Evolutionary conservation across 495 filamentous ascomycete species (phyloP), one percentile per base, ranked within the genome.

Genomic region (Penicillium psychrofluorescens): DNA sequence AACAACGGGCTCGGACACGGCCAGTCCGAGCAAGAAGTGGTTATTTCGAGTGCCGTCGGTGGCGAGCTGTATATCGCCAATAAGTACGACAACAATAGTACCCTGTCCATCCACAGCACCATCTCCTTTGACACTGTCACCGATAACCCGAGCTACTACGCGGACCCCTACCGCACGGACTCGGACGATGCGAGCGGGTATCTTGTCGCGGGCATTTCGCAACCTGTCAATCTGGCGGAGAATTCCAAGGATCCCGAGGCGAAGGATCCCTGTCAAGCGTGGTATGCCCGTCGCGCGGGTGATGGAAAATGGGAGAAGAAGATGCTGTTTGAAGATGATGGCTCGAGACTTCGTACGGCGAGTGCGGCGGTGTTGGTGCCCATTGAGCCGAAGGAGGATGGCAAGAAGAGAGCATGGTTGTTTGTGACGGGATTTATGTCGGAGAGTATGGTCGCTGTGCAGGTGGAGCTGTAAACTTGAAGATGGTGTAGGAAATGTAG

Each of bases 1-100:
- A 68, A 66, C 43, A 83, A 84, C 43, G 80, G 80, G 12, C 54
- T 84, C 1, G 75, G 71, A 0, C 78, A 76, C 45, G 79, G 76
- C 4, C 55, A 55, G 7, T 53, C 65, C 0, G 43, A 61, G 6
- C 49, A 63, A 2, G 75, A 83, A 38, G 49, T 84, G 0, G 49
- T 81, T 8, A 62, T 81, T 34, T 47, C 56, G 6, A 66, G 67
- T 46, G 64, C 67, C 29, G 49, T 63, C 10, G 61, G 57, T 0
- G 67, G 67, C 0, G 50, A 64, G 16, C 39, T 71, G 27, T 59
- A 56, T 12, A 54, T 65, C 0, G 61, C 65, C 6, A 41, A 48
- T 34, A 37, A 46, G 8, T 36, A 49, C 8, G 39, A 37, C 6
- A 43, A 46, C 31, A 59, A 62, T 10, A 53, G 56, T 32, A 68